Conservation (phyloP, 352 stramenopile genomes). For the Globisporangium solare region DNA sequence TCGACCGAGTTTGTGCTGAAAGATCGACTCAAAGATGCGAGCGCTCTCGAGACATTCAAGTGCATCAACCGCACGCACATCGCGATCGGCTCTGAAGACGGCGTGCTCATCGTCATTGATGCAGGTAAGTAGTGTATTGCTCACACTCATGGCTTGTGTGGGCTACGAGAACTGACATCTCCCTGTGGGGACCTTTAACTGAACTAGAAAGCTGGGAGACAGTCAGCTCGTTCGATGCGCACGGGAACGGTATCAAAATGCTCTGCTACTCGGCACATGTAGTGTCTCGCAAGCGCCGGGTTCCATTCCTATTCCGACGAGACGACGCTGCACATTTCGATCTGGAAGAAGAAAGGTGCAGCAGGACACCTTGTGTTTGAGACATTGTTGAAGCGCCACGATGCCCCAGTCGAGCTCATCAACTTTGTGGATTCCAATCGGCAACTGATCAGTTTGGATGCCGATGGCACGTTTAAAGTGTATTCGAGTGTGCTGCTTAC, state of each 20-base stretch:
- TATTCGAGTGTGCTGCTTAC: constrained; percentile 47
- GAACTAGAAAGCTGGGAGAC: constrained; percentile 32
- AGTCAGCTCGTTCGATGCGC: constrained; percentile 45
- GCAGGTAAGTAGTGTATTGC: constrained; percentile 5
- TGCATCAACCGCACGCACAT: constrained; percentile 52
- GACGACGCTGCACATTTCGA: constrained; percentile 50
- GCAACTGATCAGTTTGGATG: constrained; percentile 53
- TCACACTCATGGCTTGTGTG: too few species aligned
- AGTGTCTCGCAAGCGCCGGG: constrained; percentile 55
- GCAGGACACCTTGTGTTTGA: constrained; percentile 25
- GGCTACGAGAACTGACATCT: too few species aligned
- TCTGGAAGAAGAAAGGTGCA: constrained; percentile 37
- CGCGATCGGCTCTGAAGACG: constrained; percentile 47
- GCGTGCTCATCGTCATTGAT: constrained; percentile 49
- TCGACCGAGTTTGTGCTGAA: constrained; percentile 17
- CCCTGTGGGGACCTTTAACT: too few species aligned
- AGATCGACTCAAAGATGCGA: constrained; percentile 53
- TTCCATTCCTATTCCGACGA: constrained; percentile 66
- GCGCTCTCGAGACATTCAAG: constrained; percentile 33
- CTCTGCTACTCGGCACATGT: constrained; percentile 40
- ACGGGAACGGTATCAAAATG: constrained; percentile 50
- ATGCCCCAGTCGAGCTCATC: constrained; percentile 35
- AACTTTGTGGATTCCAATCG: constrained; percentile 54
- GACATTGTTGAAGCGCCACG: constrained; percentile 29
- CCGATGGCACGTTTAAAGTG: constrained; percentile 32